Conservation (phyloP, 805 yeast species). For the Metschnikowia arizonensis region DNA sequence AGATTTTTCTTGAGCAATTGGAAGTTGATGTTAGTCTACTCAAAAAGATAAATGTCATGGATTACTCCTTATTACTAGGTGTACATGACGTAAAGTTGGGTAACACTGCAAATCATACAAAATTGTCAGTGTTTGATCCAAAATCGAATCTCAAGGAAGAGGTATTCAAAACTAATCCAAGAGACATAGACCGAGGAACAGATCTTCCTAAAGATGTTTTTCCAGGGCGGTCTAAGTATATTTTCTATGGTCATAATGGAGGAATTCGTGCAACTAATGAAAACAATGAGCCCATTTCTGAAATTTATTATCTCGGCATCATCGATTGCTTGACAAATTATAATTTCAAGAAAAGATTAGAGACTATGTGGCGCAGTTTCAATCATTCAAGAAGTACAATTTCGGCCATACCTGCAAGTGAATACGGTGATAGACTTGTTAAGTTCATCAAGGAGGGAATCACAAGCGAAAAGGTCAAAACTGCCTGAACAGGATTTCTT, state of each 20-base stretch:
- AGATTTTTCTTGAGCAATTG: conserved; percentile 62
- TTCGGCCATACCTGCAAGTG: conserved; percentile 86
- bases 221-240: conserved; percentile 47
- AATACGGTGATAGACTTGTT: conserved; percentile 84
- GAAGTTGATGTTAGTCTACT: conserved; percentile 70
- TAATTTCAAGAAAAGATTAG: conserved; percentile 67
- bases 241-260: conserved; percentile 76
- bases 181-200: conserved; percentile 35
- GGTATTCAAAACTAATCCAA: conserved; percentile 45
- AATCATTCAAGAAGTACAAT: conserved; percentile 65
- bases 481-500: not conserved
- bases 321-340: conserved; percentile 90
- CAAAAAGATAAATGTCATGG: conserved; percentile 83
- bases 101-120: conserved; percentile 37
- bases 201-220: conserved; percentile 44
- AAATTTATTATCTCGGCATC: conserved; percentile 85
- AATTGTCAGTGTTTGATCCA: conserved; percentile 44
- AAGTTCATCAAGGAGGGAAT: conserved; percentile 52
- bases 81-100: conserved; percentile 71
- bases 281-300: conserved; percentile 53
- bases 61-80: conserved; percentile 86
- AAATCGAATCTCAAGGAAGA: conserved; percentile 35
- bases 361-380: conserved; percentile 79
- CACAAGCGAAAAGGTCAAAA: conserved; percentile 10
- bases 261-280: conserved; percentile 75